phyloP scores from a whole-genome alignment of 352 stramenopile species.

The Globisporangium yorkense region DNA sequence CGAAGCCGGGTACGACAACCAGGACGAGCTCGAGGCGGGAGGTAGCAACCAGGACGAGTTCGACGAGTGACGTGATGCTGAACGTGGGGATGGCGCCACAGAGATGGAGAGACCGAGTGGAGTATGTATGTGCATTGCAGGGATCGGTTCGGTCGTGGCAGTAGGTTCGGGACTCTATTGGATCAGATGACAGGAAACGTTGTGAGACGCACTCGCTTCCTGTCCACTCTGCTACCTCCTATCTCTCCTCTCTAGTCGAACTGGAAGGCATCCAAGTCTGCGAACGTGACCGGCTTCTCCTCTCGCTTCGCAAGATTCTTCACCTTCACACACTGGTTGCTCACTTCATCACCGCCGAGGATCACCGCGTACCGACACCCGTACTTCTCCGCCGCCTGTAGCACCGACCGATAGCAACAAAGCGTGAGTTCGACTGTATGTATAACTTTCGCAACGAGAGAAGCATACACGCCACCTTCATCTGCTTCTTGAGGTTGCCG shows the following conservation, averaged over 20 bases:
- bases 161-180: neutral
- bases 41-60: neutral
- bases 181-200: neutral
- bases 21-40: neutral
- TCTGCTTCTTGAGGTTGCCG: slow-evolving; percentile 85
- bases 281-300: slow-evolving; percentile 40
- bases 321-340: slow-evolving; percentile 54
- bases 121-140: too few species aligned
- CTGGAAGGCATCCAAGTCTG: slow-evolving; percentile 20
- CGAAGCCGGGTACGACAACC: slow-evolving; percentile 23
- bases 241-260: slow-evolving; percentile 12
- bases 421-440: neutral
- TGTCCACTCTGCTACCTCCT: neutral
- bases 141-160: too few species aligned
- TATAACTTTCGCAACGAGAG: neutral
- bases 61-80: neutral
- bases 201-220: neutral
- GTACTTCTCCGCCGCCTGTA: slow-evolving; percentile 58
- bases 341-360: slow-evolving; percentile 62
- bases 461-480: slow-evolving; percentile 47
- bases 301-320: slow-evolving; percentile 68
- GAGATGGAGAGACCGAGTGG: too few species aligned
- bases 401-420: neutral
- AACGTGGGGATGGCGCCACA: neutral
- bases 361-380: slow-evolving; percentile 70